These are phyloP conservation scores for Candida ipomoeae DNA, from an alignment of 805 yeast genomes.

Conservation along the genomic window DNA sequence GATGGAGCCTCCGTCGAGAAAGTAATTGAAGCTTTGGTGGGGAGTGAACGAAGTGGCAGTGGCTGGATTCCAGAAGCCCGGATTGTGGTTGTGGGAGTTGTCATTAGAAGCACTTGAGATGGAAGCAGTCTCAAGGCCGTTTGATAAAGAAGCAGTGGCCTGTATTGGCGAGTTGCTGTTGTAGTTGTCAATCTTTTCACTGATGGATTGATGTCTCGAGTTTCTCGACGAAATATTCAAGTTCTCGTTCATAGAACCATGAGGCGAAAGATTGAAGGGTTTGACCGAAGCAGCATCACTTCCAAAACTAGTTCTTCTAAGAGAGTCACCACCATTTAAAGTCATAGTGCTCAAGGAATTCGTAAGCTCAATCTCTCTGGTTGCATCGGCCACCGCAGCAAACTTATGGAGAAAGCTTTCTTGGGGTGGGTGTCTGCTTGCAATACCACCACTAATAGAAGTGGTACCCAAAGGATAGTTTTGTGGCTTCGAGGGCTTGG, in stretches of 20 bases:
- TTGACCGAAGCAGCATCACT: slow-evolving; percentile 21
- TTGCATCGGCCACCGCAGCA: slow-evolving; percentile 62
- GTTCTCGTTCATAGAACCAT: slow-evolving; percentile 41
- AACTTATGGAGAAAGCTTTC: slow-evolving; percentile 59
- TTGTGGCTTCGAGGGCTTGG: slow-evolving; percentile 15
- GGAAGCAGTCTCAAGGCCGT: slow-evolving; percentile 21
- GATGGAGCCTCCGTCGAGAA: slow-evolving; percentile 22
- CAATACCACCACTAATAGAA: slow-evolving; percentile 55
- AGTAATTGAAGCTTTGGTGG: slow-evolving; percentile 22
- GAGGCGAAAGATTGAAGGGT: slow-evolving; percentile 30
- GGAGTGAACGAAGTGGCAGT: slow-evolving; percentile 60
- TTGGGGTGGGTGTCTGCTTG: slow-evolving; percentile 43
- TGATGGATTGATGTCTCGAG: slow-evolving; percentile 49
- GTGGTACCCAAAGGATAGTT: slow-evolving; percentile 51
- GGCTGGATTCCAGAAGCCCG: slow-evolving; percentile 64
- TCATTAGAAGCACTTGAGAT: slow-evolving; percentile 2
- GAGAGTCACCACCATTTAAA: slow-evolving; percentile 23
- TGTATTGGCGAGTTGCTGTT: slow-evolving; percentile 44
- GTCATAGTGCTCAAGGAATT: slow-evolving; percentile 40
- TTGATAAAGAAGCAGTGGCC: slow-evolving; percentile 35
- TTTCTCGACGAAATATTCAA: slow-evolving; percentile 33
- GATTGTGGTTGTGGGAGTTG: slow-evolving; percentile 14
- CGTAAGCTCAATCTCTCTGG: slow-evolving; percentile 57
- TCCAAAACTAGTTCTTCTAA: slow-evolving; percentile 52
- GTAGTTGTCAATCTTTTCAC: slow-evolving; percentile 62